Base-by-base conservation (phyloP, 1,284 basidiomycete genomes). In the Ceratobasidium sp. region DNA sequence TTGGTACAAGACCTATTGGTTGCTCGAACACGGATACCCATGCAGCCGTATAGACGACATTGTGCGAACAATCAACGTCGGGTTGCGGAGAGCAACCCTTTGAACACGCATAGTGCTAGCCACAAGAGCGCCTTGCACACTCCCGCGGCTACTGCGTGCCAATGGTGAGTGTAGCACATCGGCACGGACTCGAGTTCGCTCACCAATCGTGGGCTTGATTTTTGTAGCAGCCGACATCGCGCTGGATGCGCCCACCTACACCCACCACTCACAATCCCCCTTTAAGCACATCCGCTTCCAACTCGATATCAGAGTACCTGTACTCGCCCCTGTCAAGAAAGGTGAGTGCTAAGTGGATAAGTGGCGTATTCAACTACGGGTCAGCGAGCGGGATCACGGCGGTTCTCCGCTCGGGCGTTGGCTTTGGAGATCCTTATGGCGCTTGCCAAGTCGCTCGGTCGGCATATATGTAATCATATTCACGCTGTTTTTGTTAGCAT, bases 361-460 rank as follows among this genome's bases (percentile, higher is more conserved):
- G 70, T 20, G 56, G 70, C 20, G 10, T 72, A 3, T 9, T 72
- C 2, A 4, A 23, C 9, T 61, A 60, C 33, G 70, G 70, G 13
- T 55, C 7, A 18, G 23, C 9, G 42, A 61, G 28, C 23, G 10
- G 7, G 56, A 46, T 2, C n/a, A 33, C 33, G 33, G 12, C 5
- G 55, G 56, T 10, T 61, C 70, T 44, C 40, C 15, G 1, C 55
- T 72, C 42, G 56, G 39, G 3, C 55, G 70, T 2, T 72, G 33
- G 56, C 70, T 42, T 55, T 72, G 18, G 70, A 72, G 13, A 33
- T 61, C 13, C 42, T 72, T 6, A 72, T n/a, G 2, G 56, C 56
- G 18, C 56, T 56, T 5, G 55, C 56, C 61, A 26, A 42, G 56
- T 60, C 10, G 23, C 53, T n/a, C 15, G 51, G 7, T 26, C 23